phyloP scores from a whole-genome alignment of 768 basidiomycete genomes.

The Lactifluus echinatus region DNA sequence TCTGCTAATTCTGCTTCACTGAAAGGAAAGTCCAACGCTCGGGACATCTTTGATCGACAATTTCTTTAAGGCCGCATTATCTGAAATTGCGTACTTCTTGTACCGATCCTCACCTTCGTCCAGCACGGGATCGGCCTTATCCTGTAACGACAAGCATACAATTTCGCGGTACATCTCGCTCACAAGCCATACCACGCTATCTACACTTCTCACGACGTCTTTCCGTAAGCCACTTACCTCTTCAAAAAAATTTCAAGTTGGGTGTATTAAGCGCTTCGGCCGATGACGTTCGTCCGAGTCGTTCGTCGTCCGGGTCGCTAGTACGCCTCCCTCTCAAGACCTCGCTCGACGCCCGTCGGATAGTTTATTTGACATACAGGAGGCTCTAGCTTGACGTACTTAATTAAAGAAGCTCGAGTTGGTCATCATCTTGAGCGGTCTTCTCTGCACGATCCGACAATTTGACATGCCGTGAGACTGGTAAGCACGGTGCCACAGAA shows the following conservation, averaged over 20 bases:
- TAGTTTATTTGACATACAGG: not conserved
- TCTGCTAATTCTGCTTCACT: not conserved
- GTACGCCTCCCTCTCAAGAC: not conserved
- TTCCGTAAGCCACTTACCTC: not conserved
- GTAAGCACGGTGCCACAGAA: not conserved
- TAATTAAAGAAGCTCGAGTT: not conserved
- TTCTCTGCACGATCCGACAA: not conserved
- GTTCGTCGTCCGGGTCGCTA: not conserved
- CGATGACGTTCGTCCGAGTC: not conserved
- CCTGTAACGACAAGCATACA: not conserved
- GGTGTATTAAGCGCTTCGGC: not conserved
- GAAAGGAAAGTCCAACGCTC: not conserved
- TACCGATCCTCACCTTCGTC: constrained; percentile 3
- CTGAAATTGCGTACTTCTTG: not conserved
- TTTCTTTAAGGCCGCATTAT: constrained; percentile 5
- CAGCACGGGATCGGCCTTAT: constrained; percentile 3
- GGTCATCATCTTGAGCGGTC: not conserved
- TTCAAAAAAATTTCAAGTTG: not conserved
- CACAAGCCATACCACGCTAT: not conserved
- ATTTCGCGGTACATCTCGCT: not conserved
- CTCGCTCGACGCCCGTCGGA: not conserved
- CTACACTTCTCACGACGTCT: not conserved
- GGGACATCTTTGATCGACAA: constrained; percentile 9
- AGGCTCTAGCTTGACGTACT: not conserved
- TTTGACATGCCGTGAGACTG: not conserved